A percentile compares a stretch with the other conserved stretches of the same genome.
Conservation (phyloP, 352 stramenopile species). For the Pythium rhizo-oryzae region DNA sequence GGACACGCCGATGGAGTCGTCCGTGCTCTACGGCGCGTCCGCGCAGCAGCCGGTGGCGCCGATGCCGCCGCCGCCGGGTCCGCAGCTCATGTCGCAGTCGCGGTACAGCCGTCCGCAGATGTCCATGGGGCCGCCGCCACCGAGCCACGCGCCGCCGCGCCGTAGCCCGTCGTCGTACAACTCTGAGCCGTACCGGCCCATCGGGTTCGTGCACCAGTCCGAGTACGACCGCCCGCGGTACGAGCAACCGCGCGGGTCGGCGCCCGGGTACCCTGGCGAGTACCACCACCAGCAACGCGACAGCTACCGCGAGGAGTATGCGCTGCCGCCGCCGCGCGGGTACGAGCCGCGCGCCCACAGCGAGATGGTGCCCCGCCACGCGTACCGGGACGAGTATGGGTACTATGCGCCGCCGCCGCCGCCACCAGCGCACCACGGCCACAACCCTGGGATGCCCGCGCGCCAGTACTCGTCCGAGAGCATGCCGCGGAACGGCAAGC, state of each 20-base stretch:
- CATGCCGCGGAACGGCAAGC: conserved; percentile 2
- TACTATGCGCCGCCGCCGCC: conserved; percentile 9
- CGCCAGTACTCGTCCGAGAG: conserved; percentile 14
- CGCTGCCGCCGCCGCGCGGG: not conserved
- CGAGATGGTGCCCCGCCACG: not conserved
- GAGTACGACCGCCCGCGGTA: conserved; percentile 16
- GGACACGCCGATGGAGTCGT: not conserved
- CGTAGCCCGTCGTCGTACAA: not conserved
- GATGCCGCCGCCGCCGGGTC: no score
- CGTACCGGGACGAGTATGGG: conserved; percentile 20
- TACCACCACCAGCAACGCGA: conserved; percentile 1
- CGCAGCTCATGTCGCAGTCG: not conserved
- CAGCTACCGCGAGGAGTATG: conserved; percentile 3
- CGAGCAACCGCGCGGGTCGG: not conserved
- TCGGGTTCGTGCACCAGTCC: conserved; percentile 16
- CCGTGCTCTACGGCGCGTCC: no score
- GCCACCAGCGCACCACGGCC: not conserved
- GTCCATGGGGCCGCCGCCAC: not conserved
- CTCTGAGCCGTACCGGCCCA: conserved; percentile 15
- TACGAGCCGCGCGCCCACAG: conserved; percentile 3
- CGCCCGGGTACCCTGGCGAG: conserved; percentile 1
- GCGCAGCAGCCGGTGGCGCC: not conserved
- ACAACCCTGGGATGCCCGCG: not conserved
- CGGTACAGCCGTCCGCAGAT: not conserved
- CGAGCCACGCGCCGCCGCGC: not conserved